phyloP scores from a whole-genome alignment of 306 rosid genomes.

The Spatholobus suberectus region DNA sequence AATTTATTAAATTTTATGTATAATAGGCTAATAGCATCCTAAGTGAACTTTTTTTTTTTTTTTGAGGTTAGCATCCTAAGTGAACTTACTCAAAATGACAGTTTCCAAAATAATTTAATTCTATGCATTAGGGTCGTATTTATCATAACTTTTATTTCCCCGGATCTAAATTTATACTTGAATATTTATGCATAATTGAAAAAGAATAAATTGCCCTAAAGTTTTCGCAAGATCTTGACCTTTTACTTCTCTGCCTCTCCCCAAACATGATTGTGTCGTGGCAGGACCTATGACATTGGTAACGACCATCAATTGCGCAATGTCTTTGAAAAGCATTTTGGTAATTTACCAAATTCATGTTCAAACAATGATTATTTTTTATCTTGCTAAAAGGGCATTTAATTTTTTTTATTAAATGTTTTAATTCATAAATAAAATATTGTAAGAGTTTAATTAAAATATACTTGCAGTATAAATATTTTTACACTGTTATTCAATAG shows the following conservation, averaged over 20 bases:
- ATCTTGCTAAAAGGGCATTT: no score
- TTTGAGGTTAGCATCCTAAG: not conserved
- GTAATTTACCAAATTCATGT: not conserved
- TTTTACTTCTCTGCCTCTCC: not conserved
- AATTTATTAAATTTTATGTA: not conserved
- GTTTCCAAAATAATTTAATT: not conserved
- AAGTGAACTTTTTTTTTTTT: not conserved
- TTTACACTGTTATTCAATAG: no score
- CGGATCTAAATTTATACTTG: not conserved
- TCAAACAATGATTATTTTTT: not conserved
- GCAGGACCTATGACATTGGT: not conserved
- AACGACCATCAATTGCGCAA: not conserved
- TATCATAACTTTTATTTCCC: not conserved
- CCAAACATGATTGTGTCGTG: conserved; percentile 12
- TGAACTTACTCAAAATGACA: not conserved
- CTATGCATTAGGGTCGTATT: not conserved
- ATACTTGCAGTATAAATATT: no score
- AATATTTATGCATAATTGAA: not conserved
- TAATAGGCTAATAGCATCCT: not conserved
- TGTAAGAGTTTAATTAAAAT: not conserved
- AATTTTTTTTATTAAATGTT: not conserved
- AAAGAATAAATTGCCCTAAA: not conserved
- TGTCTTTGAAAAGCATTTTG: not conserved
- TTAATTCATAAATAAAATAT: not conserved
- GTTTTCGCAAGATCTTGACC: not conserved